Conservation (phyloP, 2,329 filamentous ascomycete species). For the Stachybotrys chartarum region DNA sequence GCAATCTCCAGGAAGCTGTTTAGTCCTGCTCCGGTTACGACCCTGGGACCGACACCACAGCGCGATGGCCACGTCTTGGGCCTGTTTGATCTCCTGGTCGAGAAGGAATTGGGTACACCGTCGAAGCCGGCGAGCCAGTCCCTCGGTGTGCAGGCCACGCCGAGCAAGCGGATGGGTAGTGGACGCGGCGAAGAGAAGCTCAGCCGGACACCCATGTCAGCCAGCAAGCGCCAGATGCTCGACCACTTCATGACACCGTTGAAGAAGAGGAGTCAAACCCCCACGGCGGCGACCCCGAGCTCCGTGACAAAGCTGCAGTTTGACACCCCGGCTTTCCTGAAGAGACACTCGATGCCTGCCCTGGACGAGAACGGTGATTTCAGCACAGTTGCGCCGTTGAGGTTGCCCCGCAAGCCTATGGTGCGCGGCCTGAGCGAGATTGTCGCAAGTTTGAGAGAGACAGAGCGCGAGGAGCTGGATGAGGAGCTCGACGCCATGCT, state of each 20-base stretch:
- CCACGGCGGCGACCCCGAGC: constrained; percentile 35
- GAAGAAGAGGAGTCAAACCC: constrained; percentile 36
- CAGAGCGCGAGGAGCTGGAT: constrained; percentile 63
- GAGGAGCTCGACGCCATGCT: constrained; percentile 68
- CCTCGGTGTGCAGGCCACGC: constrained; percentile 29
- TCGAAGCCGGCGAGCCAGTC: constrained; percentile 21
- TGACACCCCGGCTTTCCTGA: constrained; percentile 66
- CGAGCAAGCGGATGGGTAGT: constrained; percentile 33
- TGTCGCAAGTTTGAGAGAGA: constrained; percentile 60
- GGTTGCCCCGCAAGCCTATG: constrained; percentile 53
- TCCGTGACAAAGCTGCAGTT: constrained; percentile 52
- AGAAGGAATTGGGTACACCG: constrained; percentile 41
- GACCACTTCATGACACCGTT: constrained; percentile 61
- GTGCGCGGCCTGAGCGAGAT: constrained; percentile 67
- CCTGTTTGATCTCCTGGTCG: constrained; percentile 63
- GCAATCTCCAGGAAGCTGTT: constrained; percentile 52
- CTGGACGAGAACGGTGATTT: constrained; percentile 51
- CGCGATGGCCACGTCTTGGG: constrained; percentile 70
- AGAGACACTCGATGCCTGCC: constrained; percentile 35
- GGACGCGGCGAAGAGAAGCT: constrained; percentile 25
- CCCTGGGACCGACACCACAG: constrained; percentile 72
- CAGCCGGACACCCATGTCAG: constrained; percentile 44
- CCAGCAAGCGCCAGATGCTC: constrained; percentile 53
- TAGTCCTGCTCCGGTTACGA: constrained; percentile 50
- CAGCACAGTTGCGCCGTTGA: constrained; percentile 39